Percentiles rank a stretch among this genome's conserved stretches.
Conservation (phyloP, 129 eudicot genomes). For the Tagetes patula region DNA sequence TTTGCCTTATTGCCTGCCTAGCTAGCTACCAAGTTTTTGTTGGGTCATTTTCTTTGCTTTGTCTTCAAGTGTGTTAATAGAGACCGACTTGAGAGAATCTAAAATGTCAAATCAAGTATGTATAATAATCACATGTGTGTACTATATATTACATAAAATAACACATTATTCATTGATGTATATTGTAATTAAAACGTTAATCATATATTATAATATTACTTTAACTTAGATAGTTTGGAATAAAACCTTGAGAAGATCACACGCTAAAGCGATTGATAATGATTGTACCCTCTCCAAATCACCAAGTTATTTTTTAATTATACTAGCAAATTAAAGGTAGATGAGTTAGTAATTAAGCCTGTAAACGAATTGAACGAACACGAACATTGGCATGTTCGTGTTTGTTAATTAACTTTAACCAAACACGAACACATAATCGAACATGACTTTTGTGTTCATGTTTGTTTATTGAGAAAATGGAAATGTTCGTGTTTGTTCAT, state of each 20-base stretch:
- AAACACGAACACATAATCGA: no score
- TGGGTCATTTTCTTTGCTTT: no score
- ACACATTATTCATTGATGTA: neutral
- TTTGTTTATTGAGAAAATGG: no score
- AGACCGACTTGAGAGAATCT: conserved; percentile 14
- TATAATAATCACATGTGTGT: conserved; percentile 10
- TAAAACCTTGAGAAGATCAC: conserved; percentile 8
- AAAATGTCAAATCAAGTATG: conserved; percentile 10
- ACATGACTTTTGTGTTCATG: no score
- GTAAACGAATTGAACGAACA: no score
- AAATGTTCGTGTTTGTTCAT: no score
- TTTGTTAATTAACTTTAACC: no score
- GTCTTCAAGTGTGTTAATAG: neutral
- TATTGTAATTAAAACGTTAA: neutral
- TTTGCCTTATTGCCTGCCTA: no score
- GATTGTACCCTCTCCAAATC: conserved; percentile 31
- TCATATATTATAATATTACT: neutral
- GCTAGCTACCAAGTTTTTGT: no score
- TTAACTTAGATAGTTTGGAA: conserved; percentile 6
- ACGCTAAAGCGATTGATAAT: conserved; percentile 36
- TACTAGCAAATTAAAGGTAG: neutral
- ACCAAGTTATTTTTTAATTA: conserved; percentile 18
- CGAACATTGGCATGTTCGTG: no score
- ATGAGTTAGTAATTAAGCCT: conserved; percentile 21
- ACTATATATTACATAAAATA: neutral